These are phyloP conservation scores for Melampsora occidentalis DNA, from an alignment of 1,284 basidiomycete genomes.

Conservation along the genomic window DNA sequence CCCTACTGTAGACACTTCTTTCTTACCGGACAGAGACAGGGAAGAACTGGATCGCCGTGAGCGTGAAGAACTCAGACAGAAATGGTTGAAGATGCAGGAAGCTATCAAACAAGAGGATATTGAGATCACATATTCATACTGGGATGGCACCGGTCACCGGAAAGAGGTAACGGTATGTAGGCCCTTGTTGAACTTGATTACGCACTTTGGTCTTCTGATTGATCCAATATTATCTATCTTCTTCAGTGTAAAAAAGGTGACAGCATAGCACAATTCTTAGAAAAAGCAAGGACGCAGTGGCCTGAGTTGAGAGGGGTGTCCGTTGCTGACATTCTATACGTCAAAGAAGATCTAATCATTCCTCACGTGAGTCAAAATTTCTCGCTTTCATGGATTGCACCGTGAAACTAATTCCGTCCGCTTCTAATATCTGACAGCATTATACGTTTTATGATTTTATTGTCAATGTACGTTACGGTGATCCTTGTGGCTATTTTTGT, in stretches of 20 bases:
- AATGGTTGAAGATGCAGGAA: constrained; percentile 88
- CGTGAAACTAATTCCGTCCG: background rate
- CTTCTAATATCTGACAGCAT: constrained; percentile 30
- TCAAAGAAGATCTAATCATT: constrained; percentile 95
- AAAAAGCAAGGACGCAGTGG: constrained; percentile 87
- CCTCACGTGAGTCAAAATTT: constrained; percentile 67
- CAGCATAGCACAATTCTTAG: constrained; percentile 78
- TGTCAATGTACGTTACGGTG: constrained; percentile 28
- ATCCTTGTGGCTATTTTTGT: constrained; percentile 10
- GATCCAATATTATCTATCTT: background rate
- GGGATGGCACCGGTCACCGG: constrained; percentile 96
- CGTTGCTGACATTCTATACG: constrained; percentile 96
- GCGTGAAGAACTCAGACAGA: constrained; percentile 79
- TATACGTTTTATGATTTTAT: constrained; percentile 46
- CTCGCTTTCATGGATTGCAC: background rate
- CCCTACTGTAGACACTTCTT: constrained; percentile 93
- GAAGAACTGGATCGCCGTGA: constrained; percentile 85
- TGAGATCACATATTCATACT: constrained; percentile 90
- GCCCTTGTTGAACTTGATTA: constrained; percentile 10
- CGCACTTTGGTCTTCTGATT: constrained; percentile 12
- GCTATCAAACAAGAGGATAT: constrained; percentile 82
- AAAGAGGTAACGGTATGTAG: constrained; percentile 77
- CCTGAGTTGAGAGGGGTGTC: constrained; percentile 83
- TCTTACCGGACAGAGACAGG: constrained; percentile 91
- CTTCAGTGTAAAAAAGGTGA: constrained; percentile 96